Evolutionary conservation across 495 filamentous ascomycete species (phyloP), one percentile per base, ranked within the genome.

Genomic region (Chaetomium tenue): DNA sequence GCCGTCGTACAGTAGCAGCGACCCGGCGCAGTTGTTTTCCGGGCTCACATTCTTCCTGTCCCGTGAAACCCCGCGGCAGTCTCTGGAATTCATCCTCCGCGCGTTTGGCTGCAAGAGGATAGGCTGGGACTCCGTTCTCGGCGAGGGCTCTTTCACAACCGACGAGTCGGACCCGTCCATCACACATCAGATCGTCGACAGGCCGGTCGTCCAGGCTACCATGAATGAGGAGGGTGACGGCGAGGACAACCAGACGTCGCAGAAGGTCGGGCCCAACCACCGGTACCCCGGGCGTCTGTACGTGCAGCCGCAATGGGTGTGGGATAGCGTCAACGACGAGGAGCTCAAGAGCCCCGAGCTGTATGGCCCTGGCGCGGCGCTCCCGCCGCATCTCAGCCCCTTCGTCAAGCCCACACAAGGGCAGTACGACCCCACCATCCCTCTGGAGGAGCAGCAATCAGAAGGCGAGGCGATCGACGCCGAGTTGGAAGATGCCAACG

Each of bases 251-350:
- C 80, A 83, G 73, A 84, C 80, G 67, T 72, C 72, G 52, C 80
- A 78, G 71, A 80, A 75, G 69, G 78, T 84, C 69, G 84, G 60
- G 66, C 80, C 70, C 28, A 80, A 81, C 71, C 83, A 85, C 63
- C 84, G 93, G 40, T 87, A 97, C 64, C 92, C 93, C 9, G 93
- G 92, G 26, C 82, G 94, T 54, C 92, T 88, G 52, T 98, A 98
- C 68, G 76, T 98, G 55, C 94, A 98, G 77, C 94, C 94, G 23
- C 94, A 98, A 73, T 98, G 96, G 92, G 85, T 98, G 16, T 98
- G 94, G 94, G 94, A 98, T 67, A 91, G 89, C 71, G 78, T 97
- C 68, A 98, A 98, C 75, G 87, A 90, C 28, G 91, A 91, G 47
- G 90, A 91, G 75, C 78, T 98, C 44, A 88, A 97, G 66, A 83